A percentile compares a stretch with the other conserved stretches of the same genome.
phyloP scores from a whole-genome alignment of 2,329 filamentous ascomycete genomes.

The Stagonosporopsis rhizophila region DNA sequence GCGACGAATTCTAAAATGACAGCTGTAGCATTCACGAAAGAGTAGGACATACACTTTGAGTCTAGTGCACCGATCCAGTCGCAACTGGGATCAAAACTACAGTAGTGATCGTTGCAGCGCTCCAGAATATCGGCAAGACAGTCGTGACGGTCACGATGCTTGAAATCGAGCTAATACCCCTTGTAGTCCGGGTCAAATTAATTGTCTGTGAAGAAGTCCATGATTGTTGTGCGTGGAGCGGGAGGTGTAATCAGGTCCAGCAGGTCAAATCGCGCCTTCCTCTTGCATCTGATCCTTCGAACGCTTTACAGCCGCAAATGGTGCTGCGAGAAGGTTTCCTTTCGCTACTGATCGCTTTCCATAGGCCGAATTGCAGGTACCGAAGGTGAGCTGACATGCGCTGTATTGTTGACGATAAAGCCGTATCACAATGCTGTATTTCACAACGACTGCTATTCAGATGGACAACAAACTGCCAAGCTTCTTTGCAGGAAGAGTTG shows the following conservation, averaged over 20 bases:
- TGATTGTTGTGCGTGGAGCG: constrained; percentile 20
- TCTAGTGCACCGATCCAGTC: no score
- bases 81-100: no score
- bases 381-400: constrained; percentile 33
- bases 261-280: constrained; percentile 20
- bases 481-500: constrained; percentile 5
- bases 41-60: no score
- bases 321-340: constrained; percentile 18
- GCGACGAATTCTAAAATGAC: no score
- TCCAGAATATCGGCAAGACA: not conserved
- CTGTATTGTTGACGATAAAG: no score
- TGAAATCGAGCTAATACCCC: not conserved
- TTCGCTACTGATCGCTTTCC: constrained; percentile 26
- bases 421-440: no score
- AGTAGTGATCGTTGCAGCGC: constrained; percentile 5
- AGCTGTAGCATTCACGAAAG: no score
- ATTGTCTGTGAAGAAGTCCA: constrained; percentile 7
- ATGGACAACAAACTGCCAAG: not conserved
- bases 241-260: constrained; percentile 27
- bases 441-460: not conserved
- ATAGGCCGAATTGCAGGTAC: constrained; percentile 49
- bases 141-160: constrained; percentile 10
- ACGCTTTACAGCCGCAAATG: constrained; percentile 13
- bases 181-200: not conserved
- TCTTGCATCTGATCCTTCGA: not conserved